These are phyloP conservation scores for Patellaria atrata DNA, from an alignment of 495 filamentous ascomycete species.

Conservation along the genomic window DNA sequence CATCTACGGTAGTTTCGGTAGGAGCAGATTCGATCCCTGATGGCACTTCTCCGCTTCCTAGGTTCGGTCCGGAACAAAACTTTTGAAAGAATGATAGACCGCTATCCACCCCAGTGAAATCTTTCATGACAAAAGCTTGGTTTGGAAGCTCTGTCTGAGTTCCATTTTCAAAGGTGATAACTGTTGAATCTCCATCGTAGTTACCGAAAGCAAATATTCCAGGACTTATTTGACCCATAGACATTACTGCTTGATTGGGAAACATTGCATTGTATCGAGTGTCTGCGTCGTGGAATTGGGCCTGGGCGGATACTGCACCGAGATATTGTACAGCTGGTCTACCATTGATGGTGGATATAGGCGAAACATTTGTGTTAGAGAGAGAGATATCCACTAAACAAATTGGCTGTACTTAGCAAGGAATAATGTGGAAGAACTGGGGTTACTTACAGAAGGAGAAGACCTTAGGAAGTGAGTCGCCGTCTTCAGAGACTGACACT, in stretches of 20 bases:
- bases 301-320: constrained; percentile 21
- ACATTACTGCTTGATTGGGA: constrained; percentile 20
- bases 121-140: constrained; percentile 22
- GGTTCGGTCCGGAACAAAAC: constrained; percentile 14
- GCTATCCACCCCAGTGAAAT: constrained; percentile 12
- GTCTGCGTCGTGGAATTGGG: constrained; percentile 31
- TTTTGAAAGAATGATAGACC: constrained; percentile 9
- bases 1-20: not conserved
- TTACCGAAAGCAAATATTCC: too few relatives aligned
- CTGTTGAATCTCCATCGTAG: constrained; percentile 25
- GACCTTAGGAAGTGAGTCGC: constrained; percentile 12
- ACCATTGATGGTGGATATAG: constrained; percentile 25
- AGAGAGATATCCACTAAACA: too few relatives aligned
- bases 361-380: too few relatives aligned
- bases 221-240: not conserved
- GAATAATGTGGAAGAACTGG: too few relatives aligned
- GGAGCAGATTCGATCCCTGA: constrained; percentile 3
- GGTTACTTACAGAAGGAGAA: constrained; percentile 13
- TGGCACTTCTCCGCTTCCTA: not conserved
- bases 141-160: constrained; percentile 25
- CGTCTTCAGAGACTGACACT: constrained; percentile 16
- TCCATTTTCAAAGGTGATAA: constrained; percentile 32
- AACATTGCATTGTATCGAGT: constrained; percentile 38
- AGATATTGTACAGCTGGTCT: constrained; percentile 25
- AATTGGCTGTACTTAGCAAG: too few relatives aligned